Percentiles rank a stretch among this genome's conserved stretches.
These are phyloP conservation scores for Clarkia xantiana DNA, from an alignment of 345 rosid species.

Conservation along the genomic window DNA sequence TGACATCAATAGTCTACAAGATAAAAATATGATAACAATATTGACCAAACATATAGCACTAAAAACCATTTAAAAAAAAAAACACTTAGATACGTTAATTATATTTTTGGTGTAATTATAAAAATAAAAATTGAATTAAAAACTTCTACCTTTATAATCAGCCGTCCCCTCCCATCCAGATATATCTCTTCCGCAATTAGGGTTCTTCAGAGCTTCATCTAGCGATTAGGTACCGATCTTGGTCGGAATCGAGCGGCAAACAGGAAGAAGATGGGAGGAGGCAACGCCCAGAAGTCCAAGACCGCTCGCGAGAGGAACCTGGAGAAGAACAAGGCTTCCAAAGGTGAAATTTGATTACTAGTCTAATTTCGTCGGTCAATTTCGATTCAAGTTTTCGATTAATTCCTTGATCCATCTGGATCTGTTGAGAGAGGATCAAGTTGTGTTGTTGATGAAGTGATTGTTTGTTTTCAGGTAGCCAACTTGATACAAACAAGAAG, in stretches of 20 bases:
- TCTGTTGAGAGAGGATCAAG: too few species aligned
- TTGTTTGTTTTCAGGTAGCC: slow-evolving; percentile 27
- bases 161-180: too few species aligned
- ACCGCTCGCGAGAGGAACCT: slow-evolving; percentile 36
- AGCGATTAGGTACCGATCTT: not conserved
- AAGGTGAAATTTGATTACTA: slow-evolving; percentile 15
- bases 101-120: too few species aligned
- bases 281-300: slow-evolving; percentile 41
- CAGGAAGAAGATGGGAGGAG: slow-evolving; percentile 27
- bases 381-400: not conserved
- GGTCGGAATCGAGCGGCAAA: not conserved
- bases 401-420: too few species aligned
- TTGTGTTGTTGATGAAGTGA: not conserved
- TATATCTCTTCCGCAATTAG: not conserved
- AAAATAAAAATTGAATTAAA: too few species aligned
- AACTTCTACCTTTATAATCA: too few species aligned
- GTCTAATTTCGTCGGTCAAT: too few species aligned
- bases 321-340: slow-evolving; percentile 30
- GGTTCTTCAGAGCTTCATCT: slow-evolving; percentile 1
- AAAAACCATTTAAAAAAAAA: too few species aligned
- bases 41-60: too few species aligned
- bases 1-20: too few species aligned
- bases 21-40: too few species aligned
- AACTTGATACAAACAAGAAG: slow-evolving; percentile 43
- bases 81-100: too few species aligned